These are phyloP conservation scores for Ogataea salicorniae DNA, from an alignment of 805 yeast species.

Conservation along the genomic window DNA sequence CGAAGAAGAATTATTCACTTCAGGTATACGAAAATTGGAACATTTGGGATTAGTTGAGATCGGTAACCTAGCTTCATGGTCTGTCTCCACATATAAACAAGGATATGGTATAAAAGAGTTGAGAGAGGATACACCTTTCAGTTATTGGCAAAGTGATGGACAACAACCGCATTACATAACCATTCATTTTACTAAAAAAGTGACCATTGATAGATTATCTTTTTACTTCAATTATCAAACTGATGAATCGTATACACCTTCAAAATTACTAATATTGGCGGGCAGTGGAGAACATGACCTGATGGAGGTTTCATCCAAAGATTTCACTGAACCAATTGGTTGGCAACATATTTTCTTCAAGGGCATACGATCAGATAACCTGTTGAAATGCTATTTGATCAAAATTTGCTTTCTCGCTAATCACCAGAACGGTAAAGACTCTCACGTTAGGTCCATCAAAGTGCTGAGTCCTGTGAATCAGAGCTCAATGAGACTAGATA, in stretches of 20 bases:
- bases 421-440: conserved; percentile 94
- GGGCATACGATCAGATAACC: conserved; percentile 47
- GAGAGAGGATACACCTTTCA: conserved; percentile 63
- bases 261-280: conserved; percentile 54
- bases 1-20: conserved; percentile 17
- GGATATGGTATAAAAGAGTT: conserved; percentile 71
- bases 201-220: conserved; percentile 61
- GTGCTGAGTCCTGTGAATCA: conserved; percentile 41
- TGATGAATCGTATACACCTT: conserved; percentile 94
- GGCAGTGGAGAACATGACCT: conserved; percentile 81
- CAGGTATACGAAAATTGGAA: conserved; percentile 54
- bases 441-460: conserved; percentile 77
- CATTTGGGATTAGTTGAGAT: conserved; percentile 61
- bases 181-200: conserved; percentile 74
- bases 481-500: conserved; percentile 19
- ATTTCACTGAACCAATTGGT: conserved; percentile 63
- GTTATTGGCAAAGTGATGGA: conserved; percentile 96
- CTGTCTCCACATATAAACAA: conserved; percentile 66
- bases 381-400: conserved; percentile 61
- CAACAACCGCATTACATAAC: conserved; percentile 79
- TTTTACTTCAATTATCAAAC: conserved; percentile 62
- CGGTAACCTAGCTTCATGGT: conserved; percentile 80
- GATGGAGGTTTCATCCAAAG: conserved; percentile 55
- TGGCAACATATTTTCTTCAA: conserved; percentile 68
- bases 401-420: conserved; percentile 63